Conservation (phyloP, 2,329 filamentous ascomycete species). For the Grosmannia serpens region DNA sequence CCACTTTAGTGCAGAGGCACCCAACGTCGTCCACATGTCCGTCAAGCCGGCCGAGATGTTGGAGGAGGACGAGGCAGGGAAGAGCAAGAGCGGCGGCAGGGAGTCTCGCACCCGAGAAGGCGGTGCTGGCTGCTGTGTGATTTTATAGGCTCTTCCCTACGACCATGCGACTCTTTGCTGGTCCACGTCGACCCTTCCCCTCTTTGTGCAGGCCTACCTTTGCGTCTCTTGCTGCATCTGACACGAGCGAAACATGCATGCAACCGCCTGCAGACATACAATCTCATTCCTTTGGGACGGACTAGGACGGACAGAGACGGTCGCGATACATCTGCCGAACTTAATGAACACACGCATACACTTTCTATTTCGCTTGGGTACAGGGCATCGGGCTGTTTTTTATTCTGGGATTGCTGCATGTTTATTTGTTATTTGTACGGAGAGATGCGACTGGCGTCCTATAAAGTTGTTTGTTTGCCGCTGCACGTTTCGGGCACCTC, state of each 20-base stretch:
- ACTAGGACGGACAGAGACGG: background rate
- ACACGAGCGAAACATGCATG: background rate
- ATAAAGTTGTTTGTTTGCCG: background rate
- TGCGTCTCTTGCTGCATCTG: background rate
- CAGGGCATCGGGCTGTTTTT: background rate
- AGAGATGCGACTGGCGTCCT: background rate
- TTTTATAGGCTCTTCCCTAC: constrained; percentile 27
- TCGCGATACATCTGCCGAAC: background rate
- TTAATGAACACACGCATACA: background rate
- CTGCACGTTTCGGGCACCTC: background rate
- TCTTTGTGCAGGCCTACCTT: background rate
- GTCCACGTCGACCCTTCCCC: too few species aligned
- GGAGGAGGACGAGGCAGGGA: constrained; percentile 65
- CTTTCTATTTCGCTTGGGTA: background rate
- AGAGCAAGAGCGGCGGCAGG: constrained; percentile 39
- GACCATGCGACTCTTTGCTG: too few species aligned
- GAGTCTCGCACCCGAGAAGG: constrained; percentile 29
- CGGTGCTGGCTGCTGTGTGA: constrained; percentile 36
- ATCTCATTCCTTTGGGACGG: background rate
- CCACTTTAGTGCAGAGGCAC: constrained; percentile 59
- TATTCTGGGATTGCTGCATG: background rate
- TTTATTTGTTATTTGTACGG: background rate
- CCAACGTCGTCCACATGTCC: constrained; percentile 92
- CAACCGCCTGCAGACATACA: background rate
- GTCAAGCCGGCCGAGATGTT: constrained; percentile 79